These are phyloP conservation scores for Manihot esculenta DNA, from an alignment of 441 rosid genomes.

Conservation along the genomic window DNA sequence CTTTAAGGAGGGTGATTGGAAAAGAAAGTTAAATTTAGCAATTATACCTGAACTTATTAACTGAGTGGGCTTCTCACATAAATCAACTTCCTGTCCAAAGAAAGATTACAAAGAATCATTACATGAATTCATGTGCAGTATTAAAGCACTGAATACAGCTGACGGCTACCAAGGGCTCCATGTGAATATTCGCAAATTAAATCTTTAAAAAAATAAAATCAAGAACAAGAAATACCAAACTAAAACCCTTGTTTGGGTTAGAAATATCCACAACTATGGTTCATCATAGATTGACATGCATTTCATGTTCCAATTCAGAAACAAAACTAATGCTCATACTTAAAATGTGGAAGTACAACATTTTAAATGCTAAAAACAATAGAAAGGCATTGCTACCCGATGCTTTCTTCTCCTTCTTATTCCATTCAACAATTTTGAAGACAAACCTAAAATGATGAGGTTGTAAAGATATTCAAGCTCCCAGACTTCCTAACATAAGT, in stretches of 20 bases:
- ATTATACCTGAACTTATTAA: slow-evolving; percentile 29
- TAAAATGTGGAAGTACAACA: not conserved
- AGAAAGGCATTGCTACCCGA: not conserved
- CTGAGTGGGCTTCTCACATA: slow-evolving; percentile 29
- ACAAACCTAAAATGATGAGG: not conserved
- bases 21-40: slow-evolving; percentile 19
- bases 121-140: not conserved
- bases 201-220: not conserved
- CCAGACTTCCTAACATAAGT: not conserved
- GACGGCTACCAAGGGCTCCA: not conserved
- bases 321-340: not conserved
- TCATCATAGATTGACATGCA: not conserved
- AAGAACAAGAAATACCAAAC: not conserved
- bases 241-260: not conserved
- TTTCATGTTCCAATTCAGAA: slow-evolving; percentile 2
- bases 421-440: not conserved
- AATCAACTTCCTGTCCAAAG: slow-evolving; percentile 46
- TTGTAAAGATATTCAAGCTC: not conserved
- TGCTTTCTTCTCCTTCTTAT: not conserved
- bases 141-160: not conserved
- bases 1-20: not conserved
- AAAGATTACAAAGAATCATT: slow-evolving; percentile 19
- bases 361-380: not conserved
- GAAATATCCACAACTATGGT: not conserved
- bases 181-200: not conserved